A percentile compares a stretch with the other conserved stretches of the same genome.
These are phyloP conservation scores for Leccinum broughii DNA, from an alignment of 768 basidiomycete genomes.

Conservation along the genomic window DNA sequence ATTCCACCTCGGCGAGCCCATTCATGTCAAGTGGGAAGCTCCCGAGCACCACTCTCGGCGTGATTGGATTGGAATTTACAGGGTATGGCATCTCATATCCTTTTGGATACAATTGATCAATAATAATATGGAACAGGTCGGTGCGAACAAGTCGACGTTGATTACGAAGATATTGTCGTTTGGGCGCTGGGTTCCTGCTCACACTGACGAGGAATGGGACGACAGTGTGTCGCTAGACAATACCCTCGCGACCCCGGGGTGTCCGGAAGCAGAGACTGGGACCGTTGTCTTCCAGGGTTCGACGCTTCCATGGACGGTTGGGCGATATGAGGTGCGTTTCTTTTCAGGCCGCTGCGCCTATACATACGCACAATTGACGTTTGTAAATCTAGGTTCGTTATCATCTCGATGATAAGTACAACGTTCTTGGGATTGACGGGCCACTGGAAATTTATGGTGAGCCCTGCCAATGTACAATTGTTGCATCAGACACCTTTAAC, in stretches of 20 bases:
- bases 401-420: conserved; percentile 97
- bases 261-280: conserved; percentile 54
- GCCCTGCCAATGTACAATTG: conserved; percentile 27
- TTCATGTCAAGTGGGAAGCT: conserved; percentile 84
- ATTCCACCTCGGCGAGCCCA: conserved; percentile 91
- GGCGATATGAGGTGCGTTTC: conserved; percentile 68
- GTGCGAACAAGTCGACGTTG: conserved; percentile 79
- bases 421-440: conserved; percentile 84
- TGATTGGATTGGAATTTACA: conserved; percentile 96
- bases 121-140: conserved; percentile 53
- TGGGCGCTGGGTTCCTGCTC: conserved; percentile 93
- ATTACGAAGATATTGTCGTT: conserved; percentile 84
- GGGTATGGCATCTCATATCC: conserved; percentile 43
- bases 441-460: conserved; percentile 88
- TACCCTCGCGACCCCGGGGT: conserved; percentile 34
- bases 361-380: conserved; percentile 2
- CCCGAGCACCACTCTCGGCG: conserved; percentile 82
- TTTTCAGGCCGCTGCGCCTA: background rate
- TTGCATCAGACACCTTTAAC: background rate
- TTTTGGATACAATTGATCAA: background rate
- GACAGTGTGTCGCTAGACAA: conserved; percentile 71
- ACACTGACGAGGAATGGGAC: conserved; percentile 85
- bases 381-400: conserved; percentile 64
- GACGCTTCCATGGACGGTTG: conserved; percentile 82
- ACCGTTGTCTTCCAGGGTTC: conserved; percentile 74